phyloP scores from a whole-genome alignment of 2,329 filamentous ascomycete genomes.

The Moelleriella libera region DNA sequence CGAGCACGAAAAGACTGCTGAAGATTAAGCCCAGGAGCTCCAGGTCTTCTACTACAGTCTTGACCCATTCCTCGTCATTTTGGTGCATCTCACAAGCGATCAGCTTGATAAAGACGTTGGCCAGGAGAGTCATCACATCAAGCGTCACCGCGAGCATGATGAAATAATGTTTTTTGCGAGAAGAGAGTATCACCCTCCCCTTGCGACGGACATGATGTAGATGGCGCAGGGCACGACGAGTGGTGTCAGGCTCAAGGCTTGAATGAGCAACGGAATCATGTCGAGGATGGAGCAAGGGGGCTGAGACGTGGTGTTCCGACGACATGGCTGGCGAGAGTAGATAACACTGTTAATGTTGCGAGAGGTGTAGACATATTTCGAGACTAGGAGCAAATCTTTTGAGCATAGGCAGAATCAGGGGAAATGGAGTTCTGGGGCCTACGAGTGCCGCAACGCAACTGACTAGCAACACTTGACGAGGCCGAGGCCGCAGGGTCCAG shows the following conservation, averaged over 20 bases:
- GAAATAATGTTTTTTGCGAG: slow-evolving; percentile 28
- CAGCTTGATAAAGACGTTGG: slow-evolving; percentile 32
- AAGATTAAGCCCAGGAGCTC: slow-evolving; percentile 41
- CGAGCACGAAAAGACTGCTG: slow-evolving; percentile 49
- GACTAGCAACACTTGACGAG: too few species aligned
- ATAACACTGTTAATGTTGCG: not conserved
- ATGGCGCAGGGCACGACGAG: slow-evolving; percentile 1
- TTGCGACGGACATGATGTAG: slow-evolving; percentile 3
- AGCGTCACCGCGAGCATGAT: slow-evolving; percentile 28
- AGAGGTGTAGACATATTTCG: not conserved
- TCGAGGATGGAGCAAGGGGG: slow-evolving; percentile 1
- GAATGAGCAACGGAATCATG: not conserved
- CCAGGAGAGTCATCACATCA: slow-evolving; percentile 29
- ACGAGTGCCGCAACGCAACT: too few species aligned
- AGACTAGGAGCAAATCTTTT: not conserved
- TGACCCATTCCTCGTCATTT: slow-evolving; percentile 26
- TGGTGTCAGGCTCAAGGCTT: not conserved
- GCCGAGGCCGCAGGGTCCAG: too few species aligned
- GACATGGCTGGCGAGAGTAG: not conserved
- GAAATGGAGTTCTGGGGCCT: too few species aligned
- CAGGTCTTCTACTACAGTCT: slow-evolving; percentile 22
- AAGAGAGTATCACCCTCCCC: slow-evolving; percentile 13
- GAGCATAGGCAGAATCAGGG: not conserved
- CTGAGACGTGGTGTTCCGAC: not conserved
- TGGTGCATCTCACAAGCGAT: slow-evolving; percentile 31